phyloP scores from a whole-genome alignment of 371 early-diverging fungal genomes.

The Saksenaea oblongispora region DNA sequence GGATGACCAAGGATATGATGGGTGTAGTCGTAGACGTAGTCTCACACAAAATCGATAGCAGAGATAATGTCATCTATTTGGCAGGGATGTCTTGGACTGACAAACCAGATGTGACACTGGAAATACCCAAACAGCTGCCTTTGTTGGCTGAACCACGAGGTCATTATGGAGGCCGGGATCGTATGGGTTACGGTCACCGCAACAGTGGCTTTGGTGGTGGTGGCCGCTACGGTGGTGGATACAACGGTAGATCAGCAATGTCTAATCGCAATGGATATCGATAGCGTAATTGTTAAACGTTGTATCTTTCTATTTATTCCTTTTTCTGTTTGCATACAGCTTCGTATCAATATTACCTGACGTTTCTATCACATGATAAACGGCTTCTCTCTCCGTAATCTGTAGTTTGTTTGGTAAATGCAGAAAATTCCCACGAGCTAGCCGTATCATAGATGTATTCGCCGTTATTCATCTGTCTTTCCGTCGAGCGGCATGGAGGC shows the following conservation, averaged over 20 bases:
- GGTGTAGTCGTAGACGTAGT: slow-evolving; percentile 87
- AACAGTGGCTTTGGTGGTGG: slow-evolving; percentile 18
- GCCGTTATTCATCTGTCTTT: not conserved
- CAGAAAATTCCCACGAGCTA: not conserved
- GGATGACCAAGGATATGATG: slow-evolving; percentile 77
- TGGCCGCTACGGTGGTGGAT: slow-evolving; percentile 16
- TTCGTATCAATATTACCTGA: too few species aligned
- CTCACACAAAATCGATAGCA: slow-evolving; percentile 64
- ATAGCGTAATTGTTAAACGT: not conserved
- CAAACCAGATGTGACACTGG: slow-evolving; percentile 58
- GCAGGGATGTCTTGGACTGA: slow-evolving; percentile 66
- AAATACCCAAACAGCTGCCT: slow-evolving; percentile 73
- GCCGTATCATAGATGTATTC: not conserved
- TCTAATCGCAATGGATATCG: not conserved
- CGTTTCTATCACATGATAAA: too few species aligned
- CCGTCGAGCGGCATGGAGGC: not conserved
- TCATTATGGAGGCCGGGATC: slow-evolving; percentile 18
- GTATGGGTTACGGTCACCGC: slow-evolving; percentile 23
- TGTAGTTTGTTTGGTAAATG: not conserved
- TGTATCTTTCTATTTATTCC: not conserved
- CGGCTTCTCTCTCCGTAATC: not conserved
- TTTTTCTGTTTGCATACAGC: not conserved
- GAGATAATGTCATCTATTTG: slow-evolving; percentile 43
- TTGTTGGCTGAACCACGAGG: slow-evolving; percentile 72
- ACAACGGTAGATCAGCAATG: not conserved